A percentile compares a stretch with the other conserved stretches of the same genome.
Conservation (phyloP, 306 rosid species). For the Sesbania bispinosa region DNA sequence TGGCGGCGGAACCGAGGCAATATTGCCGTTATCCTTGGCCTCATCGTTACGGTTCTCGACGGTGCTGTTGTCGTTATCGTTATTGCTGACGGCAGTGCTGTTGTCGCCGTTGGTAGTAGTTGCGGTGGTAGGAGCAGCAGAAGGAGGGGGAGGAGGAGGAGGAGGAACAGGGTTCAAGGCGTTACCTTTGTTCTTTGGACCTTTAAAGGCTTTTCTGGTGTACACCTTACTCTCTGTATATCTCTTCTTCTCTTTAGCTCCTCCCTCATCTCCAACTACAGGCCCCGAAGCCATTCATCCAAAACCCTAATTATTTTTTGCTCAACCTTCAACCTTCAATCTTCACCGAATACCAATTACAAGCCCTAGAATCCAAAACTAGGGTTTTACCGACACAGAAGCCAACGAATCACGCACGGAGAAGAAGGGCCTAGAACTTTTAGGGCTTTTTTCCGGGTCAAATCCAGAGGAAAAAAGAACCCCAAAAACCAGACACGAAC, state of each 20-base stretch:
- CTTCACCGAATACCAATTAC: neutral
- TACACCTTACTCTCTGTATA: constrained; percentile 63
- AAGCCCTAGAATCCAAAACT: constrained; percentile 27
- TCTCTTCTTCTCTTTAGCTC: constrained; percentile 57
- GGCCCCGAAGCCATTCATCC: constrained; percentile 93
- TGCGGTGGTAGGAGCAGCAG: too few relatives aligned
- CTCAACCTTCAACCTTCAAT: neutral
- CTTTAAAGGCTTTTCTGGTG: constrained; percentile 64
- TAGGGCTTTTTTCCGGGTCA: neutral
- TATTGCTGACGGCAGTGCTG: neutral
- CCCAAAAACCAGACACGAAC: neutral
- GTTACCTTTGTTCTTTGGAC: constrained; percentile 45
- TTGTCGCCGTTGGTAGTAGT: neutral
- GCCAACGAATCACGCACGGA: neutral
- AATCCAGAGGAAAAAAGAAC: neutral
- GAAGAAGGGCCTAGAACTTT: constrained; percentile 2
- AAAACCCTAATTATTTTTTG: constrained; percentile 61
- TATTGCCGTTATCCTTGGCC: constrained; percentile 12
- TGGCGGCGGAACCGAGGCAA: constrained; percentile 26
- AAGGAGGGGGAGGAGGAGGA: neutral
- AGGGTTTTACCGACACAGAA: constrained; percentile 22
- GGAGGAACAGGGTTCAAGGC: neutral
- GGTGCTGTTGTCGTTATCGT: neutral
- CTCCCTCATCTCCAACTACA: constrained; percentile 63
- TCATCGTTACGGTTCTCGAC: constrained; percentile 6